Percentiles rank a stretch among this genome's conserved stretches.
Conservation (phyloP, 805 yeast species). For the Candida incommunis region DNA sequence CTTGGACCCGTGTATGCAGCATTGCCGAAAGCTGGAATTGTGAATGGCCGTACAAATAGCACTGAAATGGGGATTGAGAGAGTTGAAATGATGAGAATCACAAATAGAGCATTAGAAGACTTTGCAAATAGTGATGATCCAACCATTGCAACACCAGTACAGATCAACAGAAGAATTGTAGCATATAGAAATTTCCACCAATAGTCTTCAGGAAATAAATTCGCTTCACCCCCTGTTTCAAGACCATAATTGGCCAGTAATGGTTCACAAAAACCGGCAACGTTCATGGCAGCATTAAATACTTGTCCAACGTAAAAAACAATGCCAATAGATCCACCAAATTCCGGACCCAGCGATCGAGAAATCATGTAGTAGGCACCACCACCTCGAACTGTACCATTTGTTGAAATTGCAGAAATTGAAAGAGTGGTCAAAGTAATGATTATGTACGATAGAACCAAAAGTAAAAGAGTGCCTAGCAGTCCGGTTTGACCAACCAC, state of each 20-base stretch:
- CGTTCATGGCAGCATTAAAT: conserved; percentile 75
- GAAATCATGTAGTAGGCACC: conserved; percentile 98
- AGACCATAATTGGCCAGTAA: conserved; percentile 64
- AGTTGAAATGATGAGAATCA: conserved; percentile 54
- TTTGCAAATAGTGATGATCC: conserved; percentile 73
- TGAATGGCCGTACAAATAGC: conserved; percentile 48
- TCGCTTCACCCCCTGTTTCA: conserved; percentile 38
- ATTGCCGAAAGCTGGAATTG: conserved; percentile 11
- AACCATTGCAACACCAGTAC: conserved; percentile 63
- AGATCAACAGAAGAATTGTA: conserved; percentile 48
- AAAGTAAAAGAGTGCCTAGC: conserved; percentile 53
- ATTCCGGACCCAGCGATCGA: conserved; percentile 90
- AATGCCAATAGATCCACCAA: conserved; percentile 94
- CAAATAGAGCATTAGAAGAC: conserved; percentile 65
- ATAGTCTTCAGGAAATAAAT: conserved; percentile 53
- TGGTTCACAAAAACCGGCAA: conserved; percentile 92
- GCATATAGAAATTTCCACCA: conserved; percentile 62
- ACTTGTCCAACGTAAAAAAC: conserved; percentile 93
- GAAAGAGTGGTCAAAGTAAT: conserved; percentile 78
- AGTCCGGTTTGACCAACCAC: conserved; percentile 91
- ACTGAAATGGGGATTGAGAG: conserved; percentile 72
- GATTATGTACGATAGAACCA: conserved; percentile 63
- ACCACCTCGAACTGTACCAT: conserved; percentile 95
- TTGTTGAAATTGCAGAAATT: conserved; percentile 90
- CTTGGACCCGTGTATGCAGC: conserved; percentile 56